Evolutionary conservation across 2,329 filamentous ascomycete species (phyloP).

Genomic region (Talaromyces sp.): DNA sequence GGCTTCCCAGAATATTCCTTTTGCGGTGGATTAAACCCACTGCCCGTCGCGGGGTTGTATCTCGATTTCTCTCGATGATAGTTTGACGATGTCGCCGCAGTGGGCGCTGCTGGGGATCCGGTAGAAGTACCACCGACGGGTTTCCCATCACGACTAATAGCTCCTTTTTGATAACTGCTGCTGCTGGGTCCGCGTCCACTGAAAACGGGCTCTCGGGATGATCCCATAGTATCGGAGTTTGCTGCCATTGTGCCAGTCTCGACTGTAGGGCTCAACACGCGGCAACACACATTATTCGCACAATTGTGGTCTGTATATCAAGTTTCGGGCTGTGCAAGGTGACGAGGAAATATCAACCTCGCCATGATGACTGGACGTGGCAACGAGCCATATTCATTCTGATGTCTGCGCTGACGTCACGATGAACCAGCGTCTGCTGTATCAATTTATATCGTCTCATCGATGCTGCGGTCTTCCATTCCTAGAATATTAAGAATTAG

Average conservation of each 20-base stretch:
- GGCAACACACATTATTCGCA: not conserved
- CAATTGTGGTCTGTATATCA: not conserved
- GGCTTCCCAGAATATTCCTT: not conserved
- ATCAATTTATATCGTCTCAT: not conserved
- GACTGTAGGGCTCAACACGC: not conserved
- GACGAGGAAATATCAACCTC: not conserved
- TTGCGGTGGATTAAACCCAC: slow-evolving; percentile 15
- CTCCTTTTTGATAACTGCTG: not conserved
- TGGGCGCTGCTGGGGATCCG: slow-evolving; percentile 21
- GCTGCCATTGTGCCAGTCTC: slow-evolving; percentile 16
- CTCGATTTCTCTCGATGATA: slow-evolving; percentile 12
- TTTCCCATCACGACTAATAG: not conserved
- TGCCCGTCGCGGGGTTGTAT: slow-evolving; percentile 21
- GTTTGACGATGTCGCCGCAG: slow-evolving; percentile 13
- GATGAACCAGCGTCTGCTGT: not conserved
- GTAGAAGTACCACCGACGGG: slow-evolving; percentile 23
- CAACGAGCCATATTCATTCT: not conserved
- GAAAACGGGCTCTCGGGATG: not conserved
- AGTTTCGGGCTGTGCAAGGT: not conserved
- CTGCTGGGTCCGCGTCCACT: not conserved
- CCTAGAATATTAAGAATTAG: not conserved
- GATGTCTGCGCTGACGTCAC: not conserved
- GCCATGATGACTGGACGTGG: not conserved
- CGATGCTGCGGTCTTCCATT: not conserved
- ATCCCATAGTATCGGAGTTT: not conserved